Percentiles rank a stretch among this genome's conserved stretches.
These are phyloP conservation scores for Xylariaceae sp. DNA, from an alignment of 2,329 filamentous ascomycete species.

Conservation along the genomic window DNA sequence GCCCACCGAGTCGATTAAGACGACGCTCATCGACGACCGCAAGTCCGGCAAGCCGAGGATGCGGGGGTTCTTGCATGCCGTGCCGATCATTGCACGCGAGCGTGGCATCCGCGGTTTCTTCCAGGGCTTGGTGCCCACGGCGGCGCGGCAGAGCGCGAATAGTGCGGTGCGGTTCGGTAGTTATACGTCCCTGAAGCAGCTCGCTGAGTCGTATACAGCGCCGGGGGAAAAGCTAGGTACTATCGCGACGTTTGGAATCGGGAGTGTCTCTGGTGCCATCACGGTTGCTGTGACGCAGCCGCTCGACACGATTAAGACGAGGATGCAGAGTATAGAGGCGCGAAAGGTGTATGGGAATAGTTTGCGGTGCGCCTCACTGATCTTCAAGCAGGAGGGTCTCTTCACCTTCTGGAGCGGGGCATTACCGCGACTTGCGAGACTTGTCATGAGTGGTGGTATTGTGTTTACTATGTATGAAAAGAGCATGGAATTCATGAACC, in stretches of 20 bases:
- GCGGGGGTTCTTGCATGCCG: conserved; percentile 87
- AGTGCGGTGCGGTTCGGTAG: conserved; percentile 85
- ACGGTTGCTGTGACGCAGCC: conserved; percentile 77
- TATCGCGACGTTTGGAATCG: conserved; percentile 84
- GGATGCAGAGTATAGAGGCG: conserved; percentile 96
- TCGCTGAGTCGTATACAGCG: conserved; percentile 86
- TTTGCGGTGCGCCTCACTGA: conserved; percentile 73
- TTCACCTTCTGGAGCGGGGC: conserved; percentile 94
- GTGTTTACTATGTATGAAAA: conserved; percentile 99
- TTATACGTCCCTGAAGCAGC: conserved; percentile 85
- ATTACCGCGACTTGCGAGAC: conserved; percentile 73
- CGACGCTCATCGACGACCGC: conserved; percentile 93
- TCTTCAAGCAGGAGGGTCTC: conserved; percentile 85
- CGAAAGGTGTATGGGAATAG: conserved; percentile 79
- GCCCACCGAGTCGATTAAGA: conserved; percentile 97
- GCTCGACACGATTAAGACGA: conserved; percentile 91
- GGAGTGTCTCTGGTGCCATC: conserved; percentile 81
- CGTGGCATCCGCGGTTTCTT: conserved; percentile 90
- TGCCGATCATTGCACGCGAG: conserved; percentile 80
- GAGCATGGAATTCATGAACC: conserved; percentile 82
- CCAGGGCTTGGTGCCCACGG: conserved; percentile 93
- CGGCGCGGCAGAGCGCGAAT: conserved; percentile 90
- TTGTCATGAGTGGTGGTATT: conserved; percentile 91
- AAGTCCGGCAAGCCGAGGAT: conserved; percentile 82
- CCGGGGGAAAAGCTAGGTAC: conserved; percentile 93